Conservation (phyloP, 1,284 basidiomycete genomes). For the Microbotryum silenes-acaulis region DNA sequence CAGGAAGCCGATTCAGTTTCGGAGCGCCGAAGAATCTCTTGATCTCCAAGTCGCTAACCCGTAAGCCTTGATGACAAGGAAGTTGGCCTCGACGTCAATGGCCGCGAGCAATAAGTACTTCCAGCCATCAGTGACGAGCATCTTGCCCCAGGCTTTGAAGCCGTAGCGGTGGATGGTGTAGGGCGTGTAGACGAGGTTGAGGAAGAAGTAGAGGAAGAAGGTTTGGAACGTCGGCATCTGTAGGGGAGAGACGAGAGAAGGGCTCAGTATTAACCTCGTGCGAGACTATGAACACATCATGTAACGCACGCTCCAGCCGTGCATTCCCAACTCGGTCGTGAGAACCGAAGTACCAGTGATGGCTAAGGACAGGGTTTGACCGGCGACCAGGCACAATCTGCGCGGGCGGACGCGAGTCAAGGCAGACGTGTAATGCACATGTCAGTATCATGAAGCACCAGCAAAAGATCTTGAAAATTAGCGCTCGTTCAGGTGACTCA, state of each 20-base stretch:
- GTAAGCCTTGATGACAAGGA: conserved; percentile 62
- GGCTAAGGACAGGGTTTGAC: conserved; percentile 73
- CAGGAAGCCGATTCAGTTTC: conserved; percentile 44
- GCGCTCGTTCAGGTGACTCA: conserved; percentile 46
- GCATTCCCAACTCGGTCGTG: conserved; percentile 7
- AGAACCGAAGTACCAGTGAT: conserved; percentile 78
- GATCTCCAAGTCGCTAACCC: not conserved
- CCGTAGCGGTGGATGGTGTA: conserved; percentile 79
- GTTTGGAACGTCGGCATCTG: conserved; percentile 66
- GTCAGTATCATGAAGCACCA: conserved; percentile 10
- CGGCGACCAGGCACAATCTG: conserved; percentile 43
- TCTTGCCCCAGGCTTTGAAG: conserved; percentile 63
- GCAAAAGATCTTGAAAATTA: not conserved
- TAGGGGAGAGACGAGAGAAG: conserved; percentile 47
- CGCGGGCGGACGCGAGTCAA: conserved; percentile 30
- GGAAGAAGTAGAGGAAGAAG: conserved; percentile 70
- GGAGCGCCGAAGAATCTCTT: not conserved
- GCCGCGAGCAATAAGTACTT: conserved; percentile 70
- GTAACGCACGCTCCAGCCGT: conserved; percentile 11
- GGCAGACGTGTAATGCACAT: conserved; percentile 33
- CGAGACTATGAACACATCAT: conserved; percentile 36
- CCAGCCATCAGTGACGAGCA: conserved; percentile 68
- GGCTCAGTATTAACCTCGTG: conserved; percentile 51
- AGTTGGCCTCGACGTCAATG: conserved; percentile 53
- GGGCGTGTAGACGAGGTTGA: conserved; percentile 68